These are phyloP conservation scores for Alnus rubra DNA, from an alignment of 306 rosid species.

Conservation along the genomic window DNA sequence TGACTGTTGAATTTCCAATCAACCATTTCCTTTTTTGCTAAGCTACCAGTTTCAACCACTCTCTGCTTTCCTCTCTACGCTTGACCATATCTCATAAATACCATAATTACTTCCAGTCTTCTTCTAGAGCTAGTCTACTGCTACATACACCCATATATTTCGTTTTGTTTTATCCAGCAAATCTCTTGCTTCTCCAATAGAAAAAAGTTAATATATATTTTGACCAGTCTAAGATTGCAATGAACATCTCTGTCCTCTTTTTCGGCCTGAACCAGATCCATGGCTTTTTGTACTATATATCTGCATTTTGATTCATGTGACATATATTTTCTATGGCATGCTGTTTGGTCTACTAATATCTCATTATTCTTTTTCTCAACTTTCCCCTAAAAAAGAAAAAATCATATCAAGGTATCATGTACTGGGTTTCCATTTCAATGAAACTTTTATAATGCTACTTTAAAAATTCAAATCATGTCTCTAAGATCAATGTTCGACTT, in stretches of 20 bases:
- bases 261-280: constrained; percentile 1
- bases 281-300: neutral
- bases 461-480: neutral
- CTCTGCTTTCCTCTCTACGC: constrained; percentile 5
- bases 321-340: no score
- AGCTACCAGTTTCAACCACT: constrained; percentile 25
- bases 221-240: no score
- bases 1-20: constrained; percentile 2
- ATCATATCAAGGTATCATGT: no score
- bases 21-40: neutral
- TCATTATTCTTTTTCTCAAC: no score
- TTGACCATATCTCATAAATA: constrained; percentile 22
- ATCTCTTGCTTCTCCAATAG: no score
- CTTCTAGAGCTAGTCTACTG: neutral
- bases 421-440: neutral
- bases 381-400: no score
- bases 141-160: neutral
- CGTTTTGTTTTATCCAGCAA: neutral
- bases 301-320: neutral
- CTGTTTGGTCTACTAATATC: no score
- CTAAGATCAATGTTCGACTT: no score
- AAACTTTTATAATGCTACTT: neutral
- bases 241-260: no score
- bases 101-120: constrained; percentile 15
- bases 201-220: no score